Evolutionary conservation across 352 stramenopile species (phyloP), one percentile per base, ranked within the genome.

Genomic region (Pythium chondricola): DNA sequence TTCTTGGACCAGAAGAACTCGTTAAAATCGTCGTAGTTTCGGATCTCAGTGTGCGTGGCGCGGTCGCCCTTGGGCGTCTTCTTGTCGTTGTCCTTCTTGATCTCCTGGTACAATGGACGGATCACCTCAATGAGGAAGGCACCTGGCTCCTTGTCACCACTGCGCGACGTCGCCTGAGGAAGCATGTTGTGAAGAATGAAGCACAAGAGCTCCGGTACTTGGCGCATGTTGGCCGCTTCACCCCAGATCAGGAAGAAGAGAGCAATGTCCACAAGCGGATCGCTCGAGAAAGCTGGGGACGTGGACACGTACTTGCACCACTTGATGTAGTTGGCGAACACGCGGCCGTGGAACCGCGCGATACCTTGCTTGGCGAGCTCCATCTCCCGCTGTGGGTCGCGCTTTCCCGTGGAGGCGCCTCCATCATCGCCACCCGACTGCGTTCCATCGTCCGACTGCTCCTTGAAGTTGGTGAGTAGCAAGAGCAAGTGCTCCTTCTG

Each of bases 1-100:
- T 88, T 89, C 45, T 89, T 89, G 57, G 52, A 87, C 80, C 80
- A 92, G 56, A 92, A 92, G 29, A 89, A 92, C 66, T 92, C 80
- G 56, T 92, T 92, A 40, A 92, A 92, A 40, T 92, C 80, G 36
- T 92, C 80, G 57, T 92, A 92, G 57, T 89, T 89, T 16, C 81
- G 77, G 27, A 92, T 92, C 40, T 92, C 78, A 1, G 56, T 48
- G 51, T 92, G 81, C 6, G 75, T 42, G 7, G 81, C 77, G 2
- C 81, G 75, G 4, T 73, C 71, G 13, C 81, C 81, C 53, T 89
- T 82, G 5, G 67, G 46, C 2, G 81, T 92, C 62, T 92, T 92
- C 65, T 92, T 92, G 72, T 89, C 78, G 40, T 87, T 88, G 48
- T 92, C 81, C 42, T 88, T 88, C 61, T 87, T 89, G 13, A 92